Base-by-base conservation (phyloP, 2,329 filamentous ascomycete species). In the Neonectria ditissima region DNA sequence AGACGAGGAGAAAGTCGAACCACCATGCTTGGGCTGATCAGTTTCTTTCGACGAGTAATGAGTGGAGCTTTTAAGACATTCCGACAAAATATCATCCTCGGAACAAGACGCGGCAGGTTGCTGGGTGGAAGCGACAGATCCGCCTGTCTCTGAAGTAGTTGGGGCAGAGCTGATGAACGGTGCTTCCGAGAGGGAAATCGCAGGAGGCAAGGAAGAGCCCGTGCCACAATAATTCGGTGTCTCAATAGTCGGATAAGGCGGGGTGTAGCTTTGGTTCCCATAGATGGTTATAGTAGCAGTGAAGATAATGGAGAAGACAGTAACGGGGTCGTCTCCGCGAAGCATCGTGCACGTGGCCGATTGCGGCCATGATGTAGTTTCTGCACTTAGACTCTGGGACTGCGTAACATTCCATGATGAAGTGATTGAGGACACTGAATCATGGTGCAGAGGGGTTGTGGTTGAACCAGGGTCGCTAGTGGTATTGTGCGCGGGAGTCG, bases 221-320 rank as follows among this genome's bases (percentile, higher is more conserved):
- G 59, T 63, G 18, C 74, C 67, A 60, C 84, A 85, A 59, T 79
- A 78, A 28, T 69, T 72, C 5, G 80, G 81, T 2, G 77, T 80
- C 18, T 68, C 70, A 30, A 85, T 77, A 11, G 80, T 72, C 4
- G 80, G 76, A 63, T 78, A 85, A 1, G 81, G 81, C 1, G 81
- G 79, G 9, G 79, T 84, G 66, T 86, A 86, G 56, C 69, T 74
- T 4, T 77, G 78, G 56, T 84, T 78, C 16, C 81, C 83, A 9
- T 73, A 78, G 72, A 84, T 83, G 18, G 84, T 87, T 53, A 82
- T 76, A 1, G 85, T 87, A 22, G 80, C 76, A 4, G 83, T 85
- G 74, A 86, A 79, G 18, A 84, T 72, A 37, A 86, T 77, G 3
- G 79, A 81, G 72, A 80, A 84, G 10, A 79, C 70, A 1, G 77